phyloP scores from a whole-genome alignment of 192 early-diverging fungal species.

The Backusella mclennaniae region DNA sequence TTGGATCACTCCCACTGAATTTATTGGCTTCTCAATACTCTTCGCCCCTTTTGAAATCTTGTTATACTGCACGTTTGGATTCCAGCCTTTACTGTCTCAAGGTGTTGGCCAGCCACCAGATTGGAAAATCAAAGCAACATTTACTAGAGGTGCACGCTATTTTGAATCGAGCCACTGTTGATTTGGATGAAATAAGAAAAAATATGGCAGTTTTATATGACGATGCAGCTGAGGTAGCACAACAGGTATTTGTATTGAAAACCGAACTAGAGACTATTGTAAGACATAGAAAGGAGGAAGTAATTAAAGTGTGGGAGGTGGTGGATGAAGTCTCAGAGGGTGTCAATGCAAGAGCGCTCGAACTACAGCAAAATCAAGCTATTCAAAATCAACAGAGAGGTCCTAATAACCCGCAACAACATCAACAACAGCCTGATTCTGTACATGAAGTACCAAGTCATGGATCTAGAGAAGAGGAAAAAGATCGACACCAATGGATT shows the following conservation, averaged over 20 bases:
- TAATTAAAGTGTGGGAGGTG: constrained; percentile 54
- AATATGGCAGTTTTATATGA: constrained; percentile 44
- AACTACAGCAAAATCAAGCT: background rate
- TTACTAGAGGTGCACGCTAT: constrained; percentile 40
- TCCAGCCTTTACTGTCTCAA: constrained; percentile 32
- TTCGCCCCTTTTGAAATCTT: background rate
- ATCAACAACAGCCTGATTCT: constrained; percentile 14
- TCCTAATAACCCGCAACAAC: constrained; percentile 13
- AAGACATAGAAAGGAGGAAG: constrained; percentile 46
- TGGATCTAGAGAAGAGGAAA: constrained; percentile 24
- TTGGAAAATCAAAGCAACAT: constrained; percentile 13
- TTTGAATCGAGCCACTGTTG: constrained; percentile 38
- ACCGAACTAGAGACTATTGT: constrained; percentile 48
- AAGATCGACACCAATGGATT: constrained; percentile 45
- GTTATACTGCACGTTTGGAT: constrained; percentile 17
- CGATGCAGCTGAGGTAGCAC: constrained; percentile 45
- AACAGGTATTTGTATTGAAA: constrained; percentile 41
- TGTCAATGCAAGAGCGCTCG: background rate
- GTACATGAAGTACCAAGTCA: background rate
- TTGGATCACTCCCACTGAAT: background rate
- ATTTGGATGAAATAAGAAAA: constrained; percentile 39
- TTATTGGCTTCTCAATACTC: background rate
- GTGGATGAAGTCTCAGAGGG: constrained; percentile 46
- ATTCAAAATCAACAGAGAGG: constrained; percentile 9
- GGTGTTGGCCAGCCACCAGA: constrained; percentile 14